Base-by-base conservation (phyloP, 2,329 filamentous ascomycete species). In the Colletotrichum limetticola region DNA sequence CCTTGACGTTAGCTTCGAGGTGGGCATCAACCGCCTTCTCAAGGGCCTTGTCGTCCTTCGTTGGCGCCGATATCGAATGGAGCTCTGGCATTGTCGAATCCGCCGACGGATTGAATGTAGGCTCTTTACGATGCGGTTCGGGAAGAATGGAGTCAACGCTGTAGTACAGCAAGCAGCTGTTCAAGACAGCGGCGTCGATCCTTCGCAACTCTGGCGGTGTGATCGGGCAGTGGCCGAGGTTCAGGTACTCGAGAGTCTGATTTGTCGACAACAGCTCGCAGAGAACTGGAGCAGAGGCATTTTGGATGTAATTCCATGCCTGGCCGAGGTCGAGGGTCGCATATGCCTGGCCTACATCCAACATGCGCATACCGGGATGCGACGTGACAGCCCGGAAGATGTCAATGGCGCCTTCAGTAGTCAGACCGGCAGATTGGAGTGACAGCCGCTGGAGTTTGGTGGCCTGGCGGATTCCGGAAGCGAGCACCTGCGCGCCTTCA, bases 301-400 rank as follows among this genome's bases (percentile, higher is more conserved):
- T 84, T 32, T 83, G 82, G 55, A 88, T 79, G 77, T 82, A 87
- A 72, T 88, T 88, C 79, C 85, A 87, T 32, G 83, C 83, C 76
- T 83, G 81, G 35, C 79, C 79, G 1, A 86, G 82, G 71, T 87
- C 86, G 35, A 82, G 76, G 12, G 86, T 88, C n/a, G 83, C 82
- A 76, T 83, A 87, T 24, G 82, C 82, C 76, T 87, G 86, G 19
- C 85, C 84, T 5, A 88, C 71, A 73, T 87, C 85, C 12, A 88
- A 75, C 24, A 78, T 78, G 14, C 78, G 79, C 24, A 87, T 77
- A 37, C 76, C 74, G 9, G 81, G 76, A 75, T 85, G 81, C 22
- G 77, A 74, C 22, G 75, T 74, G 67, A 85, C 74, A 26, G 83
- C 81, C 49, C 79, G 74, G 76, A 83, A 84, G 53, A 87, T 76